These are phyloP conservation scores for Chondrus crispus DNA, from an alignment of 23 red algal genomes.

Conservation along the genomic window DNA sequence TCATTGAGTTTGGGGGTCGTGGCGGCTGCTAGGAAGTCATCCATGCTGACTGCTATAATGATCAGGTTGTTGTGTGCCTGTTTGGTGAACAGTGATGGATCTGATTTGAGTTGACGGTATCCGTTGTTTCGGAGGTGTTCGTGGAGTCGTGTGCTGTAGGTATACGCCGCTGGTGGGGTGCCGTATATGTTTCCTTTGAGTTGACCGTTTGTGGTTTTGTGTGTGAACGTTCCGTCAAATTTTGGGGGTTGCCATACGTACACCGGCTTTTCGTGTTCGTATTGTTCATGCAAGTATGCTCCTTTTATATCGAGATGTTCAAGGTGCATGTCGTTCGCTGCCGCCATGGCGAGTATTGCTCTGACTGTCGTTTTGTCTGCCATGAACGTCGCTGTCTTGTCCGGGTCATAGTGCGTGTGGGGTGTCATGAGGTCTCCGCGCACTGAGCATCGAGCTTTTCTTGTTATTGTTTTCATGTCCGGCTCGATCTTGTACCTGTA, in stretches of 20 bases:
- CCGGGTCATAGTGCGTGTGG: not conserved
- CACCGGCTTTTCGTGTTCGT: conserved; percentile 9
- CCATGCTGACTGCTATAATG: not conserved
- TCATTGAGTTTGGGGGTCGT: not conserved
- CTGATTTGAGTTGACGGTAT: not conserved
- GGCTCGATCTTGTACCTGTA: not conserved
- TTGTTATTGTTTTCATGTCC: not conserved
- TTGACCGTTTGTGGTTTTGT: not conserved
- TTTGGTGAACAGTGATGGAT: not conserved
- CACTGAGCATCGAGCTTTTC: not conserved
- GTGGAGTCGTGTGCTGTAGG: not conserved
- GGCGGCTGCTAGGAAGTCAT: not conserved
- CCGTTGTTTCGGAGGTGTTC: not conserved
- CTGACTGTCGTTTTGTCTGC: not conserved
- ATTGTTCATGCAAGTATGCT: conserved; percentile 20
- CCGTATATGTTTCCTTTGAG: not conserved
- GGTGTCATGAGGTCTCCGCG: not conserved
- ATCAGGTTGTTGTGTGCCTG: not conserved
- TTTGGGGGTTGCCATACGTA: not conserved
- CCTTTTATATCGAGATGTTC: conserved; percentile 26
- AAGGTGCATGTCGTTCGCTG: not conserved
- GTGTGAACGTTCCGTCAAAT: not conserved
- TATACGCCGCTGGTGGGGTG: not conserved
- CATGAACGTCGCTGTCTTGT: not conserved
- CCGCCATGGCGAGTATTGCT: not conserved